Evolutionary conservation across 768 basidiomycete genomes (phyloP), one percentile per base, ranked within the genome.

Genomic region (Collybiopsis confluens): DNA sequence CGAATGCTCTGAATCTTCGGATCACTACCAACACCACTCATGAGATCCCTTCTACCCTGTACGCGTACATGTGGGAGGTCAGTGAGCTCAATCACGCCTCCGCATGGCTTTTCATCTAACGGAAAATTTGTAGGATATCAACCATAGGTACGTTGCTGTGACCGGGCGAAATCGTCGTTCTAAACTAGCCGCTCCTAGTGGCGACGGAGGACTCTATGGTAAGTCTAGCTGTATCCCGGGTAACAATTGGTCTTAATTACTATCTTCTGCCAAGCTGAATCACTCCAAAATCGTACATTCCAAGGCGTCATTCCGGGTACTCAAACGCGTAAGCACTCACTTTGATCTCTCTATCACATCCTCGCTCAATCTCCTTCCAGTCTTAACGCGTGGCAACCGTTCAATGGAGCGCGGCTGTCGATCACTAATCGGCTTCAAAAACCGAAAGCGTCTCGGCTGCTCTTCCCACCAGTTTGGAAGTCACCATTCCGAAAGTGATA

Each of bases 241-340:
- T 40, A n/a, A 6, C 38, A 40, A n/a, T 40, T 26, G 21, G n/a
- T 11, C 20, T 36, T 30, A 30, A 52, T 45, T 13, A 27, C 52
- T 6, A 36, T 26, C 24, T 21, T 43, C 35, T 10, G 18, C 53
- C n/a, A n/a, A 68, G 68, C 58, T 41, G 68, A 68, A 58, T 59
- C 82, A 21, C 65, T 83, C 3, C 80, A 79, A 59, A 84, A 85
- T 59, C 70, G 82, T 18, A 81, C 83, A 2, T 82, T 83, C 62
- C 83, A 84, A 61, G 73, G 72, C 45, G 79, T 83, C 26, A 70
- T 75, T 21, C 76, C 81, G 13, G 71, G 73, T 45, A 78, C 76
- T 53, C 67, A 10, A 71, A 65, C 26, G 77, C 81, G 52, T 65
- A 35, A 23, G 59, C 49, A 9, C 36, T 16, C 21, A 24, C 1